phyloP scores from a whole-genome alignment of 1,284 basidiomycete species.

The Cutaneotrichosporon arboriforme region DNA sequence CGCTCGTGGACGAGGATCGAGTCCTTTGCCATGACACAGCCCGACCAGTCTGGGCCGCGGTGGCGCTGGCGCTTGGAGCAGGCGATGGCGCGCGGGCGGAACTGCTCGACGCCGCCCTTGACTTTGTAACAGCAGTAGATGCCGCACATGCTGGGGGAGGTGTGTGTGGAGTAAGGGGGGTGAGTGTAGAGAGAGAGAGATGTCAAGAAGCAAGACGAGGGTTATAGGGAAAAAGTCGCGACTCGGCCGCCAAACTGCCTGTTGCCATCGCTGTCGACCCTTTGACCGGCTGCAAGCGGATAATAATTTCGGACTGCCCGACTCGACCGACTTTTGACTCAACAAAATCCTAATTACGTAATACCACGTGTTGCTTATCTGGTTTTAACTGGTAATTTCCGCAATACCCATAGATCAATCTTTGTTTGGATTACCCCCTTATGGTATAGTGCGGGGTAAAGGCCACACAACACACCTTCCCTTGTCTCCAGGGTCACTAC shows the following conservation, averaged over 20 bases:
- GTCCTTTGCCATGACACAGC: constrained; percentile 77
- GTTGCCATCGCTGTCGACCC: background rate
- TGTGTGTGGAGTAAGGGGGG: background rate
- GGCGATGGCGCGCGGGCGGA: constrained; percentile 70
- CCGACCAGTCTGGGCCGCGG: constrained; percentile 94
- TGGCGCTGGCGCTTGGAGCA: constrained; percentile 84
- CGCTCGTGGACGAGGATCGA: constrained; percentile 81
- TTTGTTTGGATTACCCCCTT: too few relatives aligned
- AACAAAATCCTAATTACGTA: too few relatives aligned
- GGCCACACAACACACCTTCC: too few relatives aligned
- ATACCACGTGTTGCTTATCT: too few relatives aligned
- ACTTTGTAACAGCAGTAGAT: constrained; percentile 79
- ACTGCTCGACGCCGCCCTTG: constrained; percentile 62
- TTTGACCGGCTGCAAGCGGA: too few relatives aligned
- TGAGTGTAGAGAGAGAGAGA: background rate
- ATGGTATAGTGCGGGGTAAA: too few relatives aligned
- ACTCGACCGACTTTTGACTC: too few relatives aligned
- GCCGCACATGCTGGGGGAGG: constrained; percentile 65
- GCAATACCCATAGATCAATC: too few relatives aligned
- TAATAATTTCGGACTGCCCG: background rate
- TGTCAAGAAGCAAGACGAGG: background rate
- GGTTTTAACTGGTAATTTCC: too few relatives aligned
- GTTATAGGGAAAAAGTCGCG: background rate
- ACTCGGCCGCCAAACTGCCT: too few relatives aligned
- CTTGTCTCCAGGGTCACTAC: too few relatives aligned